Base-by-base conservation (phyloP, 768 basidiomycete genomes). In the Psilocybe cyanescens region DNA sequence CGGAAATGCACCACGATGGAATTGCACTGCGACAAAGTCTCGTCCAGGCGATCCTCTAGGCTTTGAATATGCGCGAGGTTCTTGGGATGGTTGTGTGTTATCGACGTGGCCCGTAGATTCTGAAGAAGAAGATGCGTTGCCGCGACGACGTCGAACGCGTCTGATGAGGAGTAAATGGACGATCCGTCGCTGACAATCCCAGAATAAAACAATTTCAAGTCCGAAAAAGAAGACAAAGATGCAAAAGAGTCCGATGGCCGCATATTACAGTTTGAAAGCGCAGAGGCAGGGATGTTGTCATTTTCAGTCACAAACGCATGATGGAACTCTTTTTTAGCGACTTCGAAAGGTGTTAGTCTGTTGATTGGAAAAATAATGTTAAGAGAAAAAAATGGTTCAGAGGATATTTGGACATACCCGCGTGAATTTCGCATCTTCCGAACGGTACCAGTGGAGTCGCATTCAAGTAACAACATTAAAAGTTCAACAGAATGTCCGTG, bases 321-420 rank as follows among this genome's bases (percentile, higher is more conserved):
- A n/a, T 84, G 82, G 60, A 89, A 88, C 62, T 90, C 86, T 8
- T 87, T 84, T 71, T 84, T 85, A 28, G 84, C 85, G 8, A 92
- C 84, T 60, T 92, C 88, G 37, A 85, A 66, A 14, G 91, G 82
- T 7, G 89, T 91, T 35, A 91, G 74, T 28, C 87, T 89, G 28
- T 57, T 17, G 51, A 8, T 7, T 29, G 53, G 51, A 7, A 51
- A 64, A 30, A 60, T 19, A 67, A 35, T 35, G 58, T 19, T 45
- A 47, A n/a, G 19, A 48, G 31, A 28, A 59, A 55, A 59, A 52
- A 56, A 39, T 11, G 35, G 7, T 14, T 31, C 4, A 47, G 14
- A 35, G 44, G 24, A 60, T 41, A 11, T 45, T 12, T 44, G 44
- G 33, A 76, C 89, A 39, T 66, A 91, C 90, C 91, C 91, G 77